phyloP scores from a whole-genome alignment of 2,329 filamentous ascomycete genomes.

The Colletotrichum incanum region DNA sequence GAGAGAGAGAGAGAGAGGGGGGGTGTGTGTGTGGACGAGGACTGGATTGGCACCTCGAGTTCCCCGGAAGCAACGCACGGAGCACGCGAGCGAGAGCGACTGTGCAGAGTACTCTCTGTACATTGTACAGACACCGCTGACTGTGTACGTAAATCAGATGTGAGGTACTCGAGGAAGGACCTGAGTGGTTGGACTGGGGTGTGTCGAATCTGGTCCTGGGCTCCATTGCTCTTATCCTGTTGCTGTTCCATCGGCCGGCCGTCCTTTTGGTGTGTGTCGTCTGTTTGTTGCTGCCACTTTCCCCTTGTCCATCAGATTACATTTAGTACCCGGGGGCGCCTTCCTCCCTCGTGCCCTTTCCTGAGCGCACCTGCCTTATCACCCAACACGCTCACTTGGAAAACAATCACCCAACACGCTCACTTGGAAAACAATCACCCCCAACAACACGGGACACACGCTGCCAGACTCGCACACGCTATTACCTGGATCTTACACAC shows the following conservation, averaged over 20 bases:
- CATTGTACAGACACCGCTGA: neutral
- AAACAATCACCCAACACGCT: neutral
- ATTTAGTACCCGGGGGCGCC: slow-evolving; percentile 15
- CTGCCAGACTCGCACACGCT: slow-evolving; percentile 8
- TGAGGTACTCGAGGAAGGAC: neutral
- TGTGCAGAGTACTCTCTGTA: neutral
- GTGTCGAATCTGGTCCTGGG: neutral
- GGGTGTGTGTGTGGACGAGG: neutral
- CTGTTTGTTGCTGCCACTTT: slow-evolving; percentile 29
- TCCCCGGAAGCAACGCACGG: slow-evolving; percentile 34
- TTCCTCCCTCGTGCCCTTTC: neutral
- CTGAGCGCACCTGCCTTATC: slow-evolving; percentile 15
- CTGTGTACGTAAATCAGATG: neutral
- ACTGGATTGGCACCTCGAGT: slow-evolving; percentile 27
- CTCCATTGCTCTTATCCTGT: slow-evolving; percentile 19
- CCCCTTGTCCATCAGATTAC: slow-evolving; percentile 25
- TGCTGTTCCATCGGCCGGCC: neutral
- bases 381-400: neutral
- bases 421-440: neutral
- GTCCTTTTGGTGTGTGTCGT: slow-evolving; percentile 6
- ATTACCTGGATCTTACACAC: slow-evolving; percentile 7
- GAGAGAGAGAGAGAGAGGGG: neutral
- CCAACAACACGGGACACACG: slow-evolving; percentile 6
- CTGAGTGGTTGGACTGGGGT: slow-evolving; percentile 5
- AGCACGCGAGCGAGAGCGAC: slow-evolving; percentile 5